Base-by-base conservation (phyloP, 225 moss, liverwort and hornwort genomes). In the Pleurozium schreberi region DNA sequence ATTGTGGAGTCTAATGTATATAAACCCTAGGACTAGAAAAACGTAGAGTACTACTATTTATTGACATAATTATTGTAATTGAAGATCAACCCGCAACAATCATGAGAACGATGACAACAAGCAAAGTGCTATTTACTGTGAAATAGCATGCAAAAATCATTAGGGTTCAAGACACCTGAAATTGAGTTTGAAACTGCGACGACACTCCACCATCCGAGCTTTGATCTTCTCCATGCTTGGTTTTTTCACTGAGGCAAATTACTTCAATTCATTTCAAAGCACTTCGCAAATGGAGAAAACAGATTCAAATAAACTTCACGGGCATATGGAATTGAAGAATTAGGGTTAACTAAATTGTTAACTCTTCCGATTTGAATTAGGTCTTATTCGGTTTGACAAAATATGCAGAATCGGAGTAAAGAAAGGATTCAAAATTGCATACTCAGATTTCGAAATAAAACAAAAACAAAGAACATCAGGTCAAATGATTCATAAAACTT, bases 201-300 rank as follows among this genome's bases (percentile, higher is more conserved):
- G 94, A 47, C 94, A 95, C 82, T 96, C 96, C 79, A 97, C 97
- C 86, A 97, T 91, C 75, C 97, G 94, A 13, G 94, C 91, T 88
- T 97, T 97, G 68, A 97, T 93, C 83, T 97, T 97, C 89, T 97
- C 96, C 64, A 95, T 57, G 81, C 95, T 96, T 42, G 95, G 96
- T 60, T 95, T 96, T 88, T 94, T 96, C 81, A 86, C 95, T 93
- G 88, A 36, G 75, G 61, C 50, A 81, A 79, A 69, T 45, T 62
- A 63, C 53, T 80, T 75, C 80, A 83, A 69, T 28, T 75, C 50
- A 45, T 71, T 58, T 63, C 84, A 78, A 79, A 42, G 21, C 18
- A 65, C 33, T 50, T 50, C 47, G 53, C 34, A 81, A n/a, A 57
- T 26, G 26, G 19, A 66, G 53, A 18, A 64, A 36, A 68, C 49